These are phyloP conservation scores for Aotearoamyces nothofagi DNA, from an alignment of 2,329 filamentous ascomycete genomes.

Conservation along the genomic window DNA sequence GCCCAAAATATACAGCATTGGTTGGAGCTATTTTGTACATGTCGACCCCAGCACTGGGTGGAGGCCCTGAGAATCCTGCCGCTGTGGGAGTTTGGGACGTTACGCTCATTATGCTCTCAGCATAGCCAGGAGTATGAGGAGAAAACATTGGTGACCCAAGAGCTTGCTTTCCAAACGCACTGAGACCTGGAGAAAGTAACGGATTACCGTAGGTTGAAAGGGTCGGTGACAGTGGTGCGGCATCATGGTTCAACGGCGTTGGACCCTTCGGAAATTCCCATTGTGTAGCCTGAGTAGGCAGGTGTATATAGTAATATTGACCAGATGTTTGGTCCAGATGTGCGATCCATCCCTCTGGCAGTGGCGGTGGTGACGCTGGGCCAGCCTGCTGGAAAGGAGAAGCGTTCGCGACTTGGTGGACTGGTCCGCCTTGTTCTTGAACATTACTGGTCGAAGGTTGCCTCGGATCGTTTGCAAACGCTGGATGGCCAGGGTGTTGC, in stretches of 20 bases:
- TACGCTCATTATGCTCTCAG: conserved; percentile 75
- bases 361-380: conserved; percentile 73
- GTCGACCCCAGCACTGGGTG: conserved; percentile 75
- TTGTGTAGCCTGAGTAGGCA: conserved; percentile 88
- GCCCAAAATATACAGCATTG: conserved; percentile 95
- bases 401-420: conserved; percentile 20
- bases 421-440: conserved; percentile 31
- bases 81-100: conserved; percentile 59
- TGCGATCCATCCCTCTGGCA: conserved; percentile 97
- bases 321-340: conserved; percentile 91
- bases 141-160: conserved; percentile 72
- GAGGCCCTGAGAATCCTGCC: conserved; percentile 78
- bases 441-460: conserved; percentile 23
- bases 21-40: conserved; percentile 88
- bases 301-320: conserved; percentile 97
- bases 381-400: conserved; percentile 32
- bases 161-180: conserved; percentile 42
- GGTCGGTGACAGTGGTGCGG: conserved; percentile 69
- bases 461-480: conserved; percentile 74
- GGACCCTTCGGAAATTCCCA: conserved; percentile 98
- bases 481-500: conserved; percentile 60
- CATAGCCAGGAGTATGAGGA: conserved; percentile 70
- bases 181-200: conserved; percentile 48
- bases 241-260: conserved; percentile 73
- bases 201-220: conserved; percentile 64